Conservation (phyloP, 2,329 filamentous ascomycete genomes). For the Fusarium kyushuense region DNA sequence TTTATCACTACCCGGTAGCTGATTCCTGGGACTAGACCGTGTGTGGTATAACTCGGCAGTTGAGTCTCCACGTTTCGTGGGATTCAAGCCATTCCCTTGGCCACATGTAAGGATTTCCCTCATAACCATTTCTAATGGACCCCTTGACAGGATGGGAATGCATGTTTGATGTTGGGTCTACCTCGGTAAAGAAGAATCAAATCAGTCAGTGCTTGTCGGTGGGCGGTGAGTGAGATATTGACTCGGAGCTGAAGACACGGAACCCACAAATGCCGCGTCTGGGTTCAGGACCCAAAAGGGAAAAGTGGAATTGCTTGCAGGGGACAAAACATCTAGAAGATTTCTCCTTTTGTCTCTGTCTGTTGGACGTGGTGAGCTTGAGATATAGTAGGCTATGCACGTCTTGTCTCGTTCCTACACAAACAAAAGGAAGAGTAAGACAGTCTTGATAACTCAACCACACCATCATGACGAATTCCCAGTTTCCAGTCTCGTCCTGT, state of each 20-base stretch:
- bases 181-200: neutral
- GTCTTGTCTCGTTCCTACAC: neutral
- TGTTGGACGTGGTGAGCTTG: neutral
- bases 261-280: neutral
- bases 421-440: neutral
- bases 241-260: neutral
- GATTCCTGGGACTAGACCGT: neutral
- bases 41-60: conserved; percentile 1
- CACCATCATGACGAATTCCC: conserved; percentile 5
- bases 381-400: neutral
- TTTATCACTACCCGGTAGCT: neutral
- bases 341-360: neutral
- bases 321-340: conserved; percentile 17
- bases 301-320: neutral
- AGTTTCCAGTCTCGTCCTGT: neutral
- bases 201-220: neutral
- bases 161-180: neutral
- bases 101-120: conserved; percentile 4
- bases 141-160: neutral
- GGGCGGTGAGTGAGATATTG: conserved; percentile 15
- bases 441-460: neutral
- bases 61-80: conserved; percentile 3
- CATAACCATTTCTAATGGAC: neutral
- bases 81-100: conserved; percentile 13
- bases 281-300: neutral